Conservation (phyloP, 495 filamentous ascomycete genomes). For the Aspergillus heteromorphus region DNA sequence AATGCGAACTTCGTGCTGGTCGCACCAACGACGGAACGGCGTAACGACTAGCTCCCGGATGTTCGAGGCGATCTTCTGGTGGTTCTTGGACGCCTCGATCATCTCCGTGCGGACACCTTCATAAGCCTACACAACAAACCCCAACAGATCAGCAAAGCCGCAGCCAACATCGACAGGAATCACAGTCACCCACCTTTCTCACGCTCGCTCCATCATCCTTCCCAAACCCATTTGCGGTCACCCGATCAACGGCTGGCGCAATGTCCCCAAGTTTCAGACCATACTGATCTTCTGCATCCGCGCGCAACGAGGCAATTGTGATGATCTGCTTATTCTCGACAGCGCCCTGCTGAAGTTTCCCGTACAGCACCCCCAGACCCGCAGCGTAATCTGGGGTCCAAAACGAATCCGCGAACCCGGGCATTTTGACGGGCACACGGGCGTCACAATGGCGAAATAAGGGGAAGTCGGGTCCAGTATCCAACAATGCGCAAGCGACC, state of each 20-base stretch:
- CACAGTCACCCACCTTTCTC: conserved; percentile 62
- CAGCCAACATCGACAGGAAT: background rate
- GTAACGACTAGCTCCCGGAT: conserved; percentile 92
- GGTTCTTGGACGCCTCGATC: conserved; percentile 82
- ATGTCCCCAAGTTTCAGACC: conserved; percentile 77
- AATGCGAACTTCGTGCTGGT: conserved; percentile 84
- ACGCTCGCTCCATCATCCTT: conserved; percentile 96
- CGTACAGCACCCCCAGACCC: conserved; percentile 91
- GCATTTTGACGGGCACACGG: conserved; percentile 48
- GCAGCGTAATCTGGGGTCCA: conserved; percentile 93
- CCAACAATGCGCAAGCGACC: background rate
- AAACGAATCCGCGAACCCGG: conserved; percentile 87
- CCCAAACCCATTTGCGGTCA: conserved; percentile 71
- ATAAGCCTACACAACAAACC: conserved; percentile 61
- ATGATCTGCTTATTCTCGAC: conserved; percentile 93
- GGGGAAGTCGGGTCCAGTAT: background rate
- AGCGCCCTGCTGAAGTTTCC: conserved; percentile 93
- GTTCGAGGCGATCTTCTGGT: conserved; percentile 91
- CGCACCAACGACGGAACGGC: conserved; percentile 92
- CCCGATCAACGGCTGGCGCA: conserved; percentile 71
- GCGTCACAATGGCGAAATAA: background rate
- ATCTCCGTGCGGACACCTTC: conserved; percentile 93
- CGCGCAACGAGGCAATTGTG: conserved; percentile 86
- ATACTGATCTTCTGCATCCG: conserved; percentile 91
- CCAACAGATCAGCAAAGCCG: background rate